phyloP scores from a whole-genome alignment of 805 yeast species.

The Ogataea kodamae region DNA sequence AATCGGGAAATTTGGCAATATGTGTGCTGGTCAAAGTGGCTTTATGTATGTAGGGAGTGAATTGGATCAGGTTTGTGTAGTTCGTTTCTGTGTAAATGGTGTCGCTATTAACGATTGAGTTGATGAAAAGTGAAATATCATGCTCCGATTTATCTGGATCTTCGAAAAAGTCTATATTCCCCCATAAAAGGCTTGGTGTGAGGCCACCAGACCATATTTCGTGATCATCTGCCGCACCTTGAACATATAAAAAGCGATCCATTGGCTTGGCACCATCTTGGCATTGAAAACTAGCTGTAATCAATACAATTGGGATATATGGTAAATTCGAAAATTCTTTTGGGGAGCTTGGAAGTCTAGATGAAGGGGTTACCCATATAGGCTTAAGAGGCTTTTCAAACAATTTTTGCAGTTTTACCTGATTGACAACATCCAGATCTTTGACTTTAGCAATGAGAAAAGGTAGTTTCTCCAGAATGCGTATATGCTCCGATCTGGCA shows the following conservation, averaged over 20 bases:
- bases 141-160: conserved; percentile 30
- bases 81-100: not conserved
- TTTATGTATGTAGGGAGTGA: conserved; percentile 11
- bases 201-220: conserved; percentile 73
- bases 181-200: conserved; percentile 58
- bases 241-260: conserved; percentile 62
- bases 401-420: not conserved
- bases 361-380: conserved; percentile 64
- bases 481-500: conserved; percentile 51
- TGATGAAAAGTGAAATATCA: conserved; percentile 24
- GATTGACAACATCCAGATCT: conserved; percentile 7
- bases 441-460: conserved; percentile 43
- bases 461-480: conserved; percentile 48
- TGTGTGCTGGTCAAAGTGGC: conserved; percentile 4
- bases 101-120: not conserved
- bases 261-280: conserved; percentile 54
- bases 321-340: conserved; percentile 21
- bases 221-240: conserved; percentile 95
- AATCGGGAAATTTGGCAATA: not conserved
- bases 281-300: conserved; percentile 61
- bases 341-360: conserved; percentile 10
- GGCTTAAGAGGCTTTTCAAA: conserved; percentile 56
- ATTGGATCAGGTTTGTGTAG: conserved; percentile 4
- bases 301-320: conserved; percentile 42
- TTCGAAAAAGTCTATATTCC: conserved; percentile 26